These are phyloP conservation scores for Rhizopogon rudus DNA, from an alignment of 768 basidiomycete genomes.

Conservation along the genomic window DNA sequence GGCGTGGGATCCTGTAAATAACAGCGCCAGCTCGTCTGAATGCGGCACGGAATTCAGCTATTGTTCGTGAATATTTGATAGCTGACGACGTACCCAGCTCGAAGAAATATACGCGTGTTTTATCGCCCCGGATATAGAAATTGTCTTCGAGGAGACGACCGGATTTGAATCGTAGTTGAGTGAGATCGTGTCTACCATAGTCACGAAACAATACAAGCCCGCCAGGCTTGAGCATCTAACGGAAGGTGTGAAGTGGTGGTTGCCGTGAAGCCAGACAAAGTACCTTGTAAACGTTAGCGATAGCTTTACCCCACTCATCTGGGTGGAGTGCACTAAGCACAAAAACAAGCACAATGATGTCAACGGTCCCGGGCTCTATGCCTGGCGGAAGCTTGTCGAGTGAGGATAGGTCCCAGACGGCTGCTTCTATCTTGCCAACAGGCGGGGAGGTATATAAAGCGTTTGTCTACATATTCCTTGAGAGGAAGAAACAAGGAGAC, in stretches of 20 bases:
- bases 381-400: slow-evolving; percentile 52
- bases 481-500: background rate
- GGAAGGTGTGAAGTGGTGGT: background rate
- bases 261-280: slow-evolving; percentile 10
- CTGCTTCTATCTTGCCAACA: slow-evolving; percentile 66
- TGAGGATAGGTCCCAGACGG: slow-evolving; percentile 90
- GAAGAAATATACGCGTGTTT: slow-evolving; percentile 97
- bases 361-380: slow-evolving; percentile 64
- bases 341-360: slow-evolving; percentile 90
- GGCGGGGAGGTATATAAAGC: slow-evolving; percentile 64
- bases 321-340: slow-evolving; percentile 94
- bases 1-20: slow-evolving; percentile 65
- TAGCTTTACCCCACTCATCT: slow-evolving; percentile 80
- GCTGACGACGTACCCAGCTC: slow-evolving; percentile 54
- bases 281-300: slow-evolving; percentile 76
- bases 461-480: slow-evolving; percentile 46
- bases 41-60: background rate
- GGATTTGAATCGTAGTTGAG: slow-evolving; percentile 89
- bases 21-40: slow-evolving; percentile 70
- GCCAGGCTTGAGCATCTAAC: slow-evolving; percentile 87
- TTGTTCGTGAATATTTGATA: background rate
- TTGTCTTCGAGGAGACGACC: slow-evolving; percentile 88
- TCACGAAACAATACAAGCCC: slow-evolving; percentile 85
- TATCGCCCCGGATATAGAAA: slow-evolving; percentile 95
- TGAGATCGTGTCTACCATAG: slow-evolving; percentile 92